Base-by-base conservation (phyloP, 148 eudicot species). In the Rhododendron simsii region DNA sequence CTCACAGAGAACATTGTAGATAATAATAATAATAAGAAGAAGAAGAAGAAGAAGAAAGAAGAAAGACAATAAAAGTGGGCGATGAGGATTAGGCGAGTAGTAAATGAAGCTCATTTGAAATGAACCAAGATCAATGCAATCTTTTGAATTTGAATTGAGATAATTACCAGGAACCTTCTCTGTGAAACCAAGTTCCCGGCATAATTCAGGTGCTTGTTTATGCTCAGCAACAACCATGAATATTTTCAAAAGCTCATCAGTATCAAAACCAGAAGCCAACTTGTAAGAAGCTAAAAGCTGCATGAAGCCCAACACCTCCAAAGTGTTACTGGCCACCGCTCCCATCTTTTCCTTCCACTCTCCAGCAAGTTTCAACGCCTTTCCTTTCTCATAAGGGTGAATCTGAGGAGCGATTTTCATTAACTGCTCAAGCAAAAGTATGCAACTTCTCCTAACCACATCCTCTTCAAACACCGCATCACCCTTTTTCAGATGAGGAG, bases 371-470 rank as follows among this genome's bases (percentile, higher is more conserved):
- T 84, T 65, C 71, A 89, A 81, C 37, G 95, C 93, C 73, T 78
- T 85, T 80, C 87, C 89, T 85, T 84, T 91, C 37, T 86, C 88
- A 51, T n/a, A 39, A 79, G 83, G 75, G 59, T 30, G 63, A 81
- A 94, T 91, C 16, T 23, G 84, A 5, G 87, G 89, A 26, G 90
- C 86, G 82, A 90, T 75, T 81, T 50, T 87, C 80, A 50, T 48
- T 80, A 94, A 87, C 89, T 91, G 87, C 88, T 92, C 91, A 74
- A 93, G 85, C 83, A 93, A 57, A 84, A 92, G 20, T 63, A 93
- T 59, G 75, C 94, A 92, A 57, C 89, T 90, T 77, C 83, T 91
- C 81, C 96, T 88, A 16, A 90, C 91, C 3, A 93, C 88, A 57
- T 28, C 65, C 69, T 67, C 80, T 33, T 84, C 88, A 21, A 83